These are phyloP conservation scores for Nakazawaea holstii DNA, from an alignment of 805 yeast species.

Conservation along the genomic window DNA sequence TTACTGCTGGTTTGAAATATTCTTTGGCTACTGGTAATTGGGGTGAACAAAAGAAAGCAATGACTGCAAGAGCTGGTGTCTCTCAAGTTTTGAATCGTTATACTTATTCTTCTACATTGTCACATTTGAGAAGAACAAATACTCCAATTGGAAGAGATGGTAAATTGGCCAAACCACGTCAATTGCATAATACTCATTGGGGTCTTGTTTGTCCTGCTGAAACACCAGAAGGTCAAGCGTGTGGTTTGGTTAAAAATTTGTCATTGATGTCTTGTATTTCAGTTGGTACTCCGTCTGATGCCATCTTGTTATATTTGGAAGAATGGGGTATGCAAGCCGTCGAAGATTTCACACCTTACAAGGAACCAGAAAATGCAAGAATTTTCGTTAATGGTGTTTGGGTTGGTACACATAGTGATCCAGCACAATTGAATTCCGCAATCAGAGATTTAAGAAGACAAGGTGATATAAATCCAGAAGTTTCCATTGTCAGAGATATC, in stretches of 20 bases:
- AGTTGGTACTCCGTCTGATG: constrained; percentile 96
- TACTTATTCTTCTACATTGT: constrained; percentile 96
- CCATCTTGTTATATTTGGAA: constrained; percentile 85
- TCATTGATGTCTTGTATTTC: constrained; percentile 97
- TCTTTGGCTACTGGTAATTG: constrained; percentile 99
- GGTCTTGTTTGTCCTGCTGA: constrained; percentile 99
- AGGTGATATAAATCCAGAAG: constrained; percentile 95
- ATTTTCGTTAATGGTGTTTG: constrained; percentile 98
- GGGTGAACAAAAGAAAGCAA: constrained; percentile 99
- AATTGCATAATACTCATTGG: constrained; percentile 99
- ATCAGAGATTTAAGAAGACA: constrained; percentile 88
- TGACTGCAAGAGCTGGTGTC: constrained; percentile 98
- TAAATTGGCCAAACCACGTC: constrained; percentile 98
- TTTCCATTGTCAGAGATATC: constrained; percentile 93
- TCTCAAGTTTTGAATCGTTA: constrained; percentile 97
- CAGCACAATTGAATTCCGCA: constrained; percentile 85
- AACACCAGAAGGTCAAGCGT: constrained; percentile 99
- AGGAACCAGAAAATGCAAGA: constrained; percentile 85
- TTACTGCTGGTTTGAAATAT: constrained; percentile 95
- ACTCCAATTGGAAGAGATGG: constrained; percentile 99
- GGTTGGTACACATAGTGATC: constrained; percentile 98
- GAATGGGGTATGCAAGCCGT: constrained; percentile 99
- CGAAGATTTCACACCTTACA: constrained; percentile 92
- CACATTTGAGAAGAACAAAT: constrained; percentile 97
- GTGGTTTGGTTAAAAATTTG: constrained; percentile 96